These are phyloP conservation scores for Pleurotus citrinopileatus DNA, from an alignment of 768 basidiomycete species.

Conservation along the genomic window DNA sequence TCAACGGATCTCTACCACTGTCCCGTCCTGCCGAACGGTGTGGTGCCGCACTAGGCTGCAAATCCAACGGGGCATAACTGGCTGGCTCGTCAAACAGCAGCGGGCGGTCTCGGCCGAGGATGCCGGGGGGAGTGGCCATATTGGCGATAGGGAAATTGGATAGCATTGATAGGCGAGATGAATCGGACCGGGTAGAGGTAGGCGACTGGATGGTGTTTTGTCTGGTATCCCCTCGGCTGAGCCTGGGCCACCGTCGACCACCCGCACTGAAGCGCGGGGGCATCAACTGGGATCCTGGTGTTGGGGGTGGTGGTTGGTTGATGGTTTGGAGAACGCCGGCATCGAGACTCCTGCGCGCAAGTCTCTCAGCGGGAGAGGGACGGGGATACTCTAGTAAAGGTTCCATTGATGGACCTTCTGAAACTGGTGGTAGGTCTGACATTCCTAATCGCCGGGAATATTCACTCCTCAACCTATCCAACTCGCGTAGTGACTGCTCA, in stretches of 20 bases:
- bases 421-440: slow-evolving; percentile 1
- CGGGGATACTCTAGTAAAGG: slow-evolving; percentile 6
- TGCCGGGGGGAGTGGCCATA: slow-evolving; percentile 31
- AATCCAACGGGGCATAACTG: slow-evolving; percentile 25
- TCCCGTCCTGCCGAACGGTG: neutral
- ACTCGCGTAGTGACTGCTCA: slow-evolving; percentile 12
- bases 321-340: neutral
- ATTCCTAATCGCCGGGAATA: slow-evolving; percentile 2
- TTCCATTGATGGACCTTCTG: neutral
- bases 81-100: slow-evolving; percentile 40
- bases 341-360: slow-evolving; percentile 10
- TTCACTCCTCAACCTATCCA: slow-evolving; percentile 5
- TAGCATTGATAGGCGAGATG: slow-evolving; percentile 32
- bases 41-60: neutral
- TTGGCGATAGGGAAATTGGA: slow-evolving; percentile 41
- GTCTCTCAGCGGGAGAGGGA: slow-evolving; percentile 4
- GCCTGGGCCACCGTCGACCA: slow-evolving; percentile 7
- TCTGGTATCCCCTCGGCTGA: slow-evolving; percentile 16
- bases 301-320: neutral
- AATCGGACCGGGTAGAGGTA: slow-evolving; percentile 23
- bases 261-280: neutral
- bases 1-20: neutral
- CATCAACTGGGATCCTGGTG: slow-evolving; percentile 1
- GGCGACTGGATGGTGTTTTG: slow-evolving; percentile 22
- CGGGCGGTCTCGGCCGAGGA: slow-evolving; percentile 24